Percentiles rank a stretch among this genome's conserved stretches.
These are phyloP conservation scores for Tarenaya hassleriana DNA, from an alignment of 345 rosid species.

Conservation along the genomic window DNA sequence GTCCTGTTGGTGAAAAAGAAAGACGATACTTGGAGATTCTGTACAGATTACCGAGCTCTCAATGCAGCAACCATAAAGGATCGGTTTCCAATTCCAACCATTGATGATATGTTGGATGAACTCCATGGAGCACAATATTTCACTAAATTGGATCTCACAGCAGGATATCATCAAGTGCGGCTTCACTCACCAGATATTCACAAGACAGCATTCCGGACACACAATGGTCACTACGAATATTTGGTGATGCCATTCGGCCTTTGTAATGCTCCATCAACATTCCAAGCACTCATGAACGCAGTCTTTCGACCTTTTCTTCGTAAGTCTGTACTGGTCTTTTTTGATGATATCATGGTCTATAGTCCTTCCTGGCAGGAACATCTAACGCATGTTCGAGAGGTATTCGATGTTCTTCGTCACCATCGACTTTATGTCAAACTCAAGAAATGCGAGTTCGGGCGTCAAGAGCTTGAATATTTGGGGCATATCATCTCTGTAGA, in stretches of 20 bases:
- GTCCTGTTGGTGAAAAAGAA: conserved; percentile 1
- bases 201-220: neutral
- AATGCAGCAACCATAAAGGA: neutral
- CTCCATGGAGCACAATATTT: neutral
- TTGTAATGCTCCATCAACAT: neutral
- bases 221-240: neutral
- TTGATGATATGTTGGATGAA: neutral
- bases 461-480: neutral
- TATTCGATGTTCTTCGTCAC: neutral
- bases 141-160: neutral
- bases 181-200: neutral
- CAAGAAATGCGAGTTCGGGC: neutral
- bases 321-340: neutral
- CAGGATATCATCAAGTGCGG: neutral
- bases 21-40: neutral
- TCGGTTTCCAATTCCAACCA: neutral
- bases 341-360: neutral
- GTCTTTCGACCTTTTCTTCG: neutral
- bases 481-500: neutral
- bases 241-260: neutral
- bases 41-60: neutral
- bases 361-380: neutral
- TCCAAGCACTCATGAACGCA: neutral
- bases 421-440: neutral
- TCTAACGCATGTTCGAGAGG: neutral